Evolutionary conservation across 2,329 filamentous ascomycete genomes (phyloP).

Genomic region (Penicillium sp.): DNA sequence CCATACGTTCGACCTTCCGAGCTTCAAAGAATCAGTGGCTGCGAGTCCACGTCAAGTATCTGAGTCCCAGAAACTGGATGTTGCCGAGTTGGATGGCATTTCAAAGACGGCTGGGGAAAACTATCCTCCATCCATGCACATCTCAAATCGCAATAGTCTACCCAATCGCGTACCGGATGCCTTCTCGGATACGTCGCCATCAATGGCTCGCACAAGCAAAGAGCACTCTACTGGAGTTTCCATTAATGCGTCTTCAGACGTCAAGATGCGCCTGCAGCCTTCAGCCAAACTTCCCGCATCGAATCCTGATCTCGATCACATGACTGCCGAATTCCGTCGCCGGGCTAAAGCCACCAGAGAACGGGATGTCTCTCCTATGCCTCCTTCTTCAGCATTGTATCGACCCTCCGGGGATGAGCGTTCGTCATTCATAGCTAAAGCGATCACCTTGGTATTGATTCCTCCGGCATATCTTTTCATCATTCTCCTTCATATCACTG

Average conservation of each 20-base stretch:
- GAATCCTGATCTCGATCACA: slow-evolving; percentile 27
- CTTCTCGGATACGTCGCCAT: background rate
- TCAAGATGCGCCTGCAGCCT: background rate
- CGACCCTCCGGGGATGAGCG: slow-evolving; percentile 54
- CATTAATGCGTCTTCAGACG: slow-evolving; percentile 2
- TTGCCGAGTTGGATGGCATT: background rate
- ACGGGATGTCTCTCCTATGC: slow-evolving; percentile 63
- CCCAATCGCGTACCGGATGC: background rate
- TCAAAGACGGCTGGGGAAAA: background rate
- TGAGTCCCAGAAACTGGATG: background rate
- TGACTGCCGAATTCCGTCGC: slow-evolving; percentile 45
- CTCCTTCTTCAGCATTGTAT: slow-evolving; percentile 62
- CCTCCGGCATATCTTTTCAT: slow-evolving; percentile 75
- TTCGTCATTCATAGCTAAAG: slow-evolving; percentile 68
- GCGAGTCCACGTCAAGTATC: background rate
- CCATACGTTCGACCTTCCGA: slow-evolving; percentile 1
- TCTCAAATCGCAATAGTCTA: background rate
- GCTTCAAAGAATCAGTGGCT: background rate
- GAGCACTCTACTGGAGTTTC: background rate
- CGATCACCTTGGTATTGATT: slow-evolving; percentile 69
- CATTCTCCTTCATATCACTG: slow-evolving; percentile 76
- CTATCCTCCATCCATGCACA: background rate
- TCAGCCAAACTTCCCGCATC: slow-evolving; percentile 31
- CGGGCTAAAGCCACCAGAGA: slow-evolving; percentile 55
- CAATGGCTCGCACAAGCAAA: background rate